These are phyloP conservation scores for Torrubiellomyces zombiae DNA, from an alignment of 2,329 filamentous ascomycete genomes.

Conservation along the genomic window DNA sequence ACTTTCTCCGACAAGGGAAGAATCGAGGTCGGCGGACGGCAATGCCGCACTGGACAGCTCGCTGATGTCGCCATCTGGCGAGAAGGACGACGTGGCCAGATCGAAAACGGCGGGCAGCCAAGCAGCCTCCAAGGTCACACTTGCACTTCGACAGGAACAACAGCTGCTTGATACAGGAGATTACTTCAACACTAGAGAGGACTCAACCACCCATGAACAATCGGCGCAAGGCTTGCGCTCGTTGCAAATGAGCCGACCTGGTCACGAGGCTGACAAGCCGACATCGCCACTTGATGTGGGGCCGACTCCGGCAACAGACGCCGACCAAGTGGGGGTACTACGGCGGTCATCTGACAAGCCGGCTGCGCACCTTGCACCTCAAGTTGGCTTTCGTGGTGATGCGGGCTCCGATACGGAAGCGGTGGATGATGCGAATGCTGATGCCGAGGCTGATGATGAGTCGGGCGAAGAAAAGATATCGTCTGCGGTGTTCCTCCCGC, in stretches of 20 bases:
- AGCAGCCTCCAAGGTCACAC: no score
- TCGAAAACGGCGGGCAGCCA: no score
- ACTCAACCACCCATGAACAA: slow-evolving; percentile 2
- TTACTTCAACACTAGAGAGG: slow-evolving; percentile 7
- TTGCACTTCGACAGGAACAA: no score
- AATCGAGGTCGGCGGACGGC: no score
- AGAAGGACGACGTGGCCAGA: no score
- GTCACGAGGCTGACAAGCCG: slow-evolving; percentile 8
- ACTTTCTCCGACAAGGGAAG: slow-evolving; percentile 19
- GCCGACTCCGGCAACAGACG: slow-evolving; percentile 8
- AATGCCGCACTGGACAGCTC: no score
- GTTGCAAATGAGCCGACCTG: no score
- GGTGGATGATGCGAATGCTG: slow-evolving; percentile 5
- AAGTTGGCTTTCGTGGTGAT: slow-evolving; percentile 1
- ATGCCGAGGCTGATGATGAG: slow-evolving; percentile 28
- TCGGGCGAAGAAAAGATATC: slow-evolving; percentile 75
- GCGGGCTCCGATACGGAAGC: background rate
- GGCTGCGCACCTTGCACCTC: slow-evolving; percentile 17
- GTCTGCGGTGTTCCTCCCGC: slow-evolving; percentile 69
- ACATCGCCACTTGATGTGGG: slow-evolving; percentile 9
- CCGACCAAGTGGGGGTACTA: slow-evolving; percentile 14
- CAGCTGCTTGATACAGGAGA: no score
- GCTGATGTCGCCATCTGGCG: no score
- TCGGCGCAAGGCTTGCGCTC: no score
- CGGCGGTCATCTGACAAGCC: slow-evolving; percentile 21